Evolutionary conservation across 78 protist species (phyloP).

Genomic region (Cavenderia fasciculata): DNA sequence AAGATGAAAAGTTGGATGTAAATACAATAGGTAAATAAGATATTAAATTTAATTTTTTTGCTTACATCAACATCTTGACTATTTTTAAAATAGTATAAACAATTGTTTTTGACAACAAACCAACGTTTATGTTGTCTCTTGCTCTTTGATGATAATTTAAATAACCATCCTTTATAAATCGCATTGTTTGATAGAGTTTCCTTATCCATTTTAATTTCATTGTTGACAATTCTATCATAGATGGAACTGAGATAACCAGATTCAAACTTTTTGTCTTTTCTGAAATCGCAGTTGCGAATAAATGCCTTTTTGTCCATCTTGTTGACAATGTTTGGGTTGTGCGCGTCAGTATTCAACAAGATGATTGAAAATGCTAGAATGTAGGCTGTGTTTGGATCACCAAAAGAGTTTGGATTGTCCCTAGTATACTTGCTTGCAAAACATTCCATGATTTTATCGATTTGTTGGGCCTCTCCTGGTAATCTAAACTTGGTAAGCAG

Average conservation of each 20-base stretch:
- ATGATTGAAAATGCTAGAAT: slow-evolving; percentile 96
- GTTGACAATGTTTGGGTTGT: slow-evolving; percentile 84
- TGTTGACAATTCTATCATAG: slow-evolving; percentile 38
- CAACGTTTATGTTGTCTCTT: slow-evolving; percentile 60
- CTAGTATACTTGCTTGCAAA: slow-evolving; percentile 91
- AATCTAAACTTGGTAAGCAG: slow-evolving; percentile 87
- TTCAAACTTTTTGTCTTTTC: not conserved
- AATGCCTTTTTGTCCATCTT: slow-evolving; percentile 85
- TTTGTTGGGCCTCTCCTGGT: slow-evolving; percentile 96
- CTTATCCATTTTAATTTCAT: slow-evolving; percentile 31
- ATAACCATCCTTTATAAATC: slow-evolving; percentile 41
- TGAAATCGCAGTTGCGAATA: slow-evolving; percentile 35
- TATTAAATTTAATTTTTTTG: too few species aligned
- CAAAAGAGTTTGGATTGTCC: slow-evolving; percentile 83
- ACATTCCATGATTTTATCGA: slow-evolving; percentile 93
- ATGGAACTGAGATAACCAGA: slow-evolving; percentile 28
- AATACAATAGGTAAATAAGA: not conserved
- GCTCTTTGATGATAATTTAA: slow-evolving; percentile 52
- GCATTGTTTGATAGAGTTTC: slow-evolving; percentile 57
- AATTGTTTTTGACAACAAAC: slow-evolving; percentile 75
- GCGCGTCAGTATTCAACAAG: slow-evolving; percentile 98
- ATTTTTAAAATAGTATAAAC: slow-evolving; percentile 72
- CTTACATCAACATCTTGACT: slow-evolving; percentile 24
- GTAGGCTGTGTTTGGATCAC: slow-evolving; percentile 95
- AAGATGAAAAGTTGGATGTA: not conserved